Base-by-base conservation (phyloP, 2,329 filamentous ascomycete genomes). In the Fusarium marasasianum region DNA sequence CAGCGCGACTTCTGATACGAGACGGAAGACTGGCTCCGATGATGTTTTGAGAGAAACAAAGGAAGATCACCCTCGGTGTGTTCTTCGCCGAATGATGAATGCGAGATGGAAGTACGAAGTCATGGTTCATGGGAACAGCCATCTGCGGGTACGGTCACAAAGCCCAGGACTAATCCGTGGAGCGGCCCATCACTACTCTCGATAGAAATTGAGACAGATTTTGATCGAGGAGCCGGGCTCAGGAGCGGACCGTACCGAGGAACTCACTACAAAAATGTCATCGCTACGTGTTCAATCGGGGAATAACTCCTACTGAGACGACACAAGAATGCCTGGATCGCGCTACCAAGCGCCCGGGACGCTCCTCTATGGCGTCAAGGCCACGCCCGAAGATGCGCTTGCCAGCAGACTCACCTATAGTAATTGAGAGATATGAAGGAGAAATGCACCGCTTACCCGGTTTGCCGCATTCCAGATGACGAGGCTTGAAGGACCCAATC, bases 361-460 rank as follows among this genome's bases (percentile, higher is more conserved):
- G 17, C 4, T 33, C 17, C 0, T 22, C 18, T 2, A 15, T 47
- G 13, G 29, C 18, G 31, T 57, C 6, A 47, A 47, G n/a, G 14
- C 18, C 7, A 6, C n/a, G 5, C 10, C 9, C 7, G 13, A 22
- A 9, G 3, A 26, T 20, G 17, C 4, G 1, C 18, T 24, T 53
- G 2, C 14, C 1, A 12, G 9, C 11, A 17, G 9, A 8, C 6
- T 22, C 6, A 26, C n/a, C n/a, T 38, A 6, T 26, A 2, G 0
- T 2, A 6, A 3, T 13, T 0, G 18, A 38, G 5, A 22, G 13
- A 29, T 54, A 0, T 22, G n/a, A 57, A 1, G 13, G 0, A 31
- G 7, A 33, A 44, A 57, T 26, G 13, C 8, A 45, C n/a, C 54
- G 17, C 31, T 33, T 57, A 33, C 40, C 54, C 40, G 54, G 54